Conservation (phyloP, 225 moss, liverwort and hornwort genomes). For the Asterella californica region DNA sequence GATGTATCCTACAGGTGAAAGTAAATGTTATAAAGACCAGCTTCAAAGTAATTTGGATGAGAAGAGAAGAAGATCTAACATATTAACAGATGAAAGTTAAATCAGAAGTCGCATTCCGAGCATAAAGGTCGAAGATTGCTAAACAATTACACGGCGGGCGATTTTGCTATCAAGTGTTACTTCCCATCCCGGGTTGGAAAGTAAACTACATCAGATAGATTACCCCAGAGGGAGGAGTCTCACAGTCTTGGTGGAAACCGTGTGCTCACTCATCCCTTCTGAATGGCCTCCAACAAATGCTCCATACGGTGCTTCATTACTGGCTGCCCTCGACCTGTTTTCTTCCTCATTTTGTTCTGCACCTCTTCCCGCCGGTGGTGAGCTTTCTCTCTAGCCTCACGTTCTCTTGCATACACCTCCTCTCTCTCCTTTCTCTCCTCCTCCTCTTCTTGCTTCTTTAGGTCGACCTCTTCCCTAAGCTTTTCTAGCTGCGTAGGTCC, state of each 20-base stretch:
- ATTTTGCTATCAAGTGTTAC: background rate
- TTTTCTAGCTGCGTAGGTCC: constrained; percentile 54
- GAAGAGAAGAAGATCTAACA: no score
- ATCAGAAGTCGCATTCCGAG: no score
- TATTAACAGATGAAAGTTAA: no score
- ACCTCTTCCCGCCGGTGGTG: constrained; percentile 54
- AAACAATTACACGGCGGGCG: background rate
- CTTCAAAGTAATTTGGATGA: no score
- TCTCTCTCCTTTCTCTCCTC: constrained; percentile 41
- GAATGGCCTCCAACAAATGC: constrained; percentile 64
- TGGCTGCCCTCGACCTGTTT: constrained; percentile 67
- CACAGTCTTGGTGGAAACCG: background rate
- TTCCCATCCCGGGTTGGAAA: no score
- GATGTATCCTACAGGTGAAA: no score
- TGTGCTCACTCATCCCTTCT: constrained; percentile 25
- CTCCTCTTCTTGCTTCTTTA: constrained; percentile 60
- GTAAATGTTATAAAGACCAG: no score
- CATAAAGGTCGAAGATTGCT: background rate
- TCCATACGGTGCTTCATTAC: constrained; percentile 91
- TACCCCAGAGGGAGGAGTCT: background rate
- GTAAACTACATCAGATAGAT: no score
- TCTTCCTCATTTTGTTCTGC: constrained; percentile 66
- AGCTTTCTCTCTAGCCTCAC: constrained; percentile 50
- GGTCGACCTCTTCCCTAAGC: constrained; percentile 48
- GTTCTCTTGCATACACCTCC: constrained; percentile 48